Evolutionary conservation across 306 rosid species (phyloP), one percentile per base, ranked within the genome.

Genomic region (Ormosia emarginata): DNA sequence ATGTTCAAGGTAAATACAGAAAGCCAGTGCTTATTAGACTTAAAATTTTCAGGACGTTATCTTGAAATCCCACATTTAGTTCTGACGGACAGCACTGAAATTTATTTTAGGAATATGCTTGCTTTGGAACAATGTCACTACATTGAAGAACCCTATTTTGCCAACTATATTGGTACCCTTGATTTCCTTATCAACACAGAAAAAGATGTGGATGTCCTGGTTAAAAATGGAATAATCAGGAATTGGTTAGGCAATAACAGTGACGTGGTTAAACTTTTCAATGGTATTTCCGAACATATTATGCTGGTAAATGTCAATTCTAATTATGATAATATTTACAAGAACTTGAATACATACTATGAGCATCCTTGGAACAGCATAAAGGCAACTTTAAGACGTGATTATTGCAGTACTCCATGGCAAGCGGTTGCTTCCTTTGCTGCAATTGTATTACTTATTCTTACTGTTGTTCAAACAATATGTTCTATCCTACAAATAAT

Each of bases 161-260:
- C 37, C 0, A 58, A 62, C 53, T 80, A 80, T 49, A 6, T 41
- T 49, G 0, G 0, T 0, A 3, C 29, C 0, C 15, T 81, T 5
- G 39, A 50, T 39, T 39, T 1, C 2, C 79, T 81, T n/a, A 72
- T 81, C 12, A n/a, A 72, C 18, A 73, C 67, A 0, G 0, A 1
- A 1, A 29, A 36, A 3, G 84, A 81, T 52, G 79, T 65, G 11
- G 75, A 53, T 8, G 32, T 85, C 32, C 84, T 88, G 4, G 79
- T 75, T 0, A 15, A 58, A 2, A 41, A 9, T 4, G n/a, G 12
- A 32, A 64, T 74, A 62, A 56, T 53, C 0, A 1, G 3, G n/a
- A 39, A 74, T 37, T 6, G 9, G 73, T 4, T 64, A 24, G 40
- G 74, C 0, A 81, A 85, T 56, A 41, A 40, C 67, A 24, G 36